Conservation (phyloP, 139 green algal species). For the Tetratostichococcus sp. region DNA sequence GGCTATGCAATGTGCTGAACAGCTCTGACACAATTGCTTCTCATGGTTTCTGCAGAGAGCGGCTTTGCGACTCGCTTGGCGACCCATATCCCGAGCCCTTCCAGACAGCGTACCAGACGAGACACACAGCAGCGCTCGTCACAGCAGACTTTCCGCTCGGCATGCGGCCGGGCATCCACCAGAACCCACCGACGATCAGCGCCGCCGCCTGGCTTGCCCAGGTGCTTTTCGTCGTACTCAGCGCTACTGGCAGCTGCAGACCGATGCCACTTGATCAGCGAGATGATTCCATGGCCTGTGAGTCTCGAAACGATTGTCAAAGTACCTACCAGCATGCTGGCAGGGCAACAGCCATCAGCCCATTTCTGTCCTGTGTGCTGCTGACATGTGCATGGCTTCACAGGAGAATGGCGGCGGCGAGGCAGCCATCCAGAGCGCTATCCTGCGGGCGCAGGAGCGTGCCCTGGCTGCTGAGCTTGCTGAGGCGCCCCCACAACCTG, state of each 20-base stretch:
- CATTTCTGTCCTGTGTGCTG: too few relatives aligned
- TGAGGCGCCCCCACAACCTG: conserved; percentile 1
- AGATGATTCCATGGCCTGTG: too few relatives aligned
- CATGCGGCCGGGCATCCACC: conserved; percentile 12
- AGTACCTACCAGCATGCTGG: too few relatives aligned
- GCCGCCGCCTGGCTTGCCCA: conserved; percentile 47
- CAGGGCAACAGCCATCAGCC: too few relatives aligned
- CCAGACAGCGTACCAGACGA: conserved; percentile 31
- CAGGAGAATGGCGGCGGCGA: conserved; percentile 23
- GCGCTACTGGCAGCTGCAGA: too few relatives aligned
- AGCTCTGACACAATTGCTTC: neutral
- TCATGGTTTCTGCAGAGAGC: conserved; percentile 18
- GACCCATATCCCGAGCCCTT: conserved; percentile 41
- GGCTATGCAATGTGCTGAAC: too few relatives aligned
- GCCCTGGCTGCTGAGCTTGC: conserved; percentile 18
- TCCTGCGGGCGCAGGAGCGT: conserved; percentile 23
- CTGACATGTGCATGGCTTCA: too few relatives aligned
- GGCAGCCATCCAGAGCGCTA: conserved; percentile 15
- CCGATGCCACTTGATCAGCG: too few relatives aligned
- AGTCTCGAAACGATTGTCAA: too few relatives aligned
- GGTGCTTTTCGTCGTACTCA: too few relatives aligned
- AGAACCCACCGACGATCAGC: conserved; percentile 41
- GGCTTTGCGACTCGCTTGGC: conserved; percentile 47
- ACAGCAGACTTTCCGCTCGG: neutral
- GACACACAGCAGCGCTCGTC: conserved; percentile 12